Conservation (phyloP, 805 yeast genomes). For the Candida dajiaensis region DNA sequence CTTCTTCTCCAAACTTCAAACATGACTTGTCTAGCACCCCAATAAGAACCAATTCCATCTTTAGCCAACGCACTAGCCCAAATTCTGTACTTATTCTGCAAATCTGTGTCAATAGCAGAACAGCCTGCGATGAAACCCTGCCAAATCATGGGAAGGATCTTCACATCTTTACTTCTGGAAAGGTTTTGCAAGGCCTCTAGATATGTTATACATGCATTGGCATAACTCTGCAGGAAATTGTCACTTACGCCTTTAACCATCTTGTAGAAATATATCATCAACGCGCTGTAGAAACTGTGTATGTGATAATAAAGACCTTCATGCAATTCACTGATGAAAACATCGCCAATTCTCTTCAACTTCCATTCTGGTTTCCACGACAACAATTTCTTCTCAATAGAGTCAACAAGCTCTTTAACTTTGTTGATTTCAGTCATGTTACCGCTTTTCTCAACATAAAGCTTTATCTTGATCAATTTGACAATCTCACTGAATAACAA, state of each 20-base stretch:
- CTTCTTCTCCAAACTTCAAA: conserved; percentile 81
- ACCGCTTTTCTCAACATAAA: conserved; percentile 30
- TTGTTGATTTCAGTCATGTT: conserved; percentile 5
- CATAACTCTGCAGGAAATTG: conserved; percentile 52
- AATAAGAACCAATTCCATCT: conserved; percentile 69
- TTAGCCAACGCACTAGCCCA: conserved; percentile 52
- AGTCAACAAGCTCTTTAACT: conserved; percentile 15
- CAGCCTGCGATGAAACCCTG: conserved; percentile 88
- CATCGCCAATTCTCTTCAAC: conserved; percentile 31
- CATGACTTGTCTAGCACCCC: conserved; percentile 84
- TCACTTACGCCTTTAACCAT: conserved; percentile 53
- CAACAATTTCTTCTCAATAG: conserved; percentile 44
- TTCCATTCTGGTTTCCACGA: conserved; percentile 78
- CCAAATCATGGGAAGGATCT: conserved; percentile 77
- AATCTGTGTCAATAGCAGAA: conserved; percentile 52
- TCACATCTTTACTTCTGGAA: conserved; percentile 42
- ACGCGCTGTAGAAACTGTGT: conserved; percentile 68
- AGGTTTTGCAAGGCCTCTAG: conserved; percentile 55
- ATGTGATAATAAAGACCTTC: conserved; percentile 78
- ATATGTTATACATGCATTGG: conserved; percentile 54
- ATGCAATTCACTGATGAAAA: conserved; percentile 32
- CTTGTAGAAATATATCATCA: conserved; percentile 66
- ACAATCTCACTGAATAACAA: conserved; percentile 69
- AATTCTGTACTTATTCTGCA: conserved; percentile 60
- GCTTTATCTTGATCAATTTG: conserved; percentile 55